A percentile compares a stretch with the other conserved stretches of the same genome.
phyloP scores from a whole-genome alignment of 1,139 yeast genomes.

The Pichia sp. region DNA sequence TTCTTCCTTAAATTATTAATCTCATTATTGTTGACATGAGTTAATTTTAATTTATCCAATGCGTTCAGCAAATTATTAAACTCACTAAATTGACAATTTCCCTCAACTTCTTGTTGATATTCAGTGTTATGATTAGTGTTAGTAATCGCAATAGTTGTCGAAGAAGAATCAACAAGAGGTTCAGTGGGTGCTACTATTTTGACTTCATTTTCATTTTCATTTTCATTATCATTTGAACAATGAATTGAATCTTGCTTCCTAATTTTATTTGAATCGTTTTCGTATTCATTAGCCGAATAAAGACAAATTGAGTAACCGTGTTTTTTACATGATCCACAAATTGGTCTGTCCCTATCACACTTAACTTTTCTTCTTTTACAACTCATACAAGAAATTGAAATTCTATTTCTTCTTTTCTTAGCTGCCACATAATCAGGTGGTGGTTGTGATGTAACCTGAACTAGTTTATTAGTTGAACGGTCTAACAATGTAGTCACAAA shows the following conservation, averaged over 20 bases:
- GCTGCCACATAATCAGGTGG: constrained; percentile 13
- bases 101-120: neutral
- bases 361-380: constrained; percentile 30
- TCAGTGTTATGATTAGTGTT: neutral
- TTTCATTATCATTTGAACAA: neutral
- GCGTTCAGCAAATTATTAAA: constrained; percentile 7
- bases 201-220: neutral
- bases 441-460: constrained; percentile 21
- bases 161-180: neutral
- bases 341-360: constrained; percentile 47
- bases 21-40: constrained; percentile 13
- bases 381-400: constrained; percentile 26
- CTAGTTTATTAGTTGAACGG: constrained; percentile 17
- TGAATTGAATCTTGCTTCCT: constrained; percentile 5
- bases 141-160: neutral
- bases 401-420: constrained; percentile 26
- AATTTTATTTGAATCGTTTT: constrained; percentile 9
- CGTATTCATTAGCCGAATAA: constrained; percentile 17
- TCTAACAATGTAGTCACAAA: constrained; percentile 13
- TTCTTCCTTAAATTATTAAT: constrained; percentile 10
- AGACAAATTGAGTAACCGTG: constrained; percentile 21
- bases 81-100: neutral
- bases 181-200: neutral
- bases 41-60: constrained; percentile 9
- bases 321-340: constrained; percentile 45